phyloP scores from a whole-genome alignment of 2,329 filamentous ascomycete species.

The Neonectria ditissima region DNA sequence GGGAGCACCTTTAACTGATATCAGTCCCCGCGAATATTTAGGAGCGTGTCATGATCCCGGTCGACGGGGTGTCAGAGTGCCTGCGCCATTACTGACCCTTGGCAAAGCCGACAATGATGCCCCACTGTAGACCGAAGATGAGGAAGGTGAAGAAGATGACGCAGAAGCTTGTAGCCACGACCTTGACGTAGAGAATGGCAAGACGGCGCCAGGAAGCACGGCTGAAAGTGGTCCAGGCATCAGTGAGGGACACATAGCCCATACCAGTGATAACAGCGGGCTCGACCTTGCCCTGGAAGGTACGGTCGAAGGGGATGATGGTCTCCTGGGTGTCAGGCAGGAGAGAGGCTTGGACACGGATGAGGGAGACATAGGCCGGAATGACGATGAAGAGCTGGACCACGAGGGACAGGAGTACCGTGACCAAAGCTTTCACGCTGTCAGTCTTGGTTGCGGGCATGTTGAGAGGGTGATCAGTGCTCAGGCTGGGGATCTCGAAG shows the following conservation, averaged over 20 bases:
- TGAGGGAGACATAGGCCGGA: constrained; percentile 80
- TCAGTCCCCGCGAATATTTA: not conserved
- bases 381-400: constrained; percentile 69
- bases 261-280: constrained; percentile 79
- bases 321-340: constrained; percentile 84
- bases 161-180: constrained; percentile 66
- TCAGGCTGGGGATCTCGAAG: constrained; percentile 51
- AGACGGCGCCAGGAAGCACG: constrained; percentile 78
- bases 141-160: constrained; percentile 60
- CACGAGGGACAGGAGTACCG: constrained; percentile 63
- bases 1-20: not conserved
- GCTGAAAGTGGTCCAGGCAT: constrained; percentile 85
- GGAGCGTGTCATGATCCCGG: not conserved
- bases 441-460: constrained; percentile 49
- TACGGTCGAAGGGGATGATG: constrained; percentile 91
- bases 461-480: constrained; percentile 14
- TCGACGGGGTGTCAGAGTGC: not conserved
- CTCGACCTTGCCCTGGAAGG: constrained; percentile 81
- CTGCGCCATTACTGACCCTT: constrained; percentile 1
- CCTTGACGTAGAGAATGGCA: constrained; percentile 80
- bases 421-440: constrained; percentile 59
- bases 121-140: constrained; percentile 62
- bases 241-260: constrained; percentile 76
- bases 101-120: constrained; percentile 52
- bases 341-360: constrained; percentile 88